phyloP scores from a whole-genome alignment of 805 yeast species.

The Cyberlindnera galapagoensis region DNA sequence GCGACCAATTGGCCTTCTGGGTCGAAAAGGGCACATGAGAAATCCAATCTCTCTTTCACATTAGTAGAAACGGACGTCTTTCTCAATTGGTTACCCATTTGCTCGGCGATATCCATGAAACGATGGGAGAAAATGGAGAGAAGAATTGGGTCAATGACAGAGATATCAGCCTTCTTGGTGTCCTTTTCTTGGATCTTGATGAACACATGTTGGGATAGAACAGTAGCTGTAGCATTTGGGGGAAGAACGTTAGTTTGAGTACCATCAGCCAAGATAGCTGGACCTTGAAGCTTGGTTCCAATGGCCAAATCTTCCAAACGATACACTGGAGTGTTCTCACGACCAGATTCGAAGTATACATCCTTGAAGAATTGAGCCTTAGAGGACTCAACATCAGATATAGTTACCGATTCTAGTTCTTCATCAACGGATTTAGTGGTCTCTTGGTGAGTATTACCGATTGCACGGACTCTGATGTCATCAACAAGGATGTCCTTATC shows the following conservation, averaged over 20 bases:
- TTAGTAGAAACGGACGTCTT: conserved; percentile 78
- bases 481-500: conserved; percentile 57
- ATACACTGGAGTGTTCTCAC: conserved; percentile 47
- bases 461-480: conserved; percentile 68
- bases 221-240: conserved; percentile 50
- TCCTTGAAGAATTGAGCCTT: conserved; percentile 32
- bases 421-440: conserved; percentile 40
- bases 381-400: conserved; percentile 19
- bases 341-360: conserved; percentile 51
- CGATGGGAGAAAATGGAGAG: conserved; percentile 76
- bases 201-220: conserved; percentile 57
- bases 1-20: conserved; percentile 75
- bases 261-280: conserved; percentile 71
- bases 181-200: conserved; percentile 26
- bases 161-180: conserved; percentile 19
- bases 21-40: conserved; percentile 79
- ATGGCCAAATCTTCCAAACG: conserved; percentile 43
- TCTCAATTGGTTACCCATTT: conserved; percentile 76
- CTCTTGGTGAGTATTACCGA: conserved; percentile 50
- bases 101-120: conserved; percentile 88
- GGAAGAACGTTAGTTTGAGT: conserved; percentile 77
- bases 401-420: conserved; percentile 38
- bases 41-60: conserved; percentile 78
- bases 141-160: conserved; percentile 57
- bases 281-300: conserved; percentile 57